Base-by-base conservation (phyloP, 768 basidiomycete genomes). In the Lactarius hatsudake region DNA sequence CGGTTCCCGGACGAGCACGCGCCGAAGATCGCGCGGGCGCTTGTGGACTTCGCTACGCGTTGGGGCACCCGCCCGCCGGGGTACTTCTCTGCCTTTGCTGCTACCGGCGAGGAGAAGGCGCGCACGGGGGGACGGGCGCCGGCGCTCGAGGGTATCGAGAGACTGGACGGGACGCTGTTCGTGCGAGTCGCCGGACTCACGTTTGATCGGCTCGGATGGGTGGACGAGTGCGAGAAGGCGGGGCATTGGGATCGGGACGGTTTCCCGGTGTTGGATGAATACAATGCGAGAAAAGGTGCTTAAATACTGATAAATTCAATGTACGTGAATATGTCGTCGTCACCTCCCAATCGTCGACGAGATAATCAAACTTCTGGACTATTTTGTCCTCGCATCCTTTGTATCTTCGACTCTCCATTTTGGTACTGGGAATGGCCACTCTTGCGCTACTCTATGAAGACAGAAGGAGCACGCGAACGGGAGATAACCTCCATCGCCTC, bases 81-180 rank as follows among this genome's bases (percentile, higher is more conserved):
- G 5, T 61, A 69, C 43, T 82, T 79, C 56, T 17, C 40, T 42
- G 40, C 40, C 40, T 17, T 48, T 48, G n/a, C 12, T 23, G n/a
- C n/a, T 23, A 71, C 74, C 26, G 40, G 40, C 15, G 42, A 51
- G 9, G 7, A 30, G 6, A 53, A 42, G 53, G 43, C 30, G 30
- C 30, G 30, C 30, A 7, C 30, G 30, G 30, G 30, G 30, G 26
- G 0, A 6, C 15, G 15, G 68, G 54, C 63, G 69, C 0, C 60
- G 4, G 48, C 23, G 71, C 75, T 87, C 38, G 77, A 79, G 20
- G 87, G 83, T n/a, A 81, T 79, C 9, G 83, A 84, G 63, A 73
- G 78, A 32, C 70, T 84, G 9, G 88, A 90, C 72, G 88, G 88
- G 30, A 83, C 82, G n/a, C 70, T 90, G 59, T 90, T 91, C 72